Base-by-base conservation (phyloP, 208 protist genomes). In the Leishmania turanica region DNA sequence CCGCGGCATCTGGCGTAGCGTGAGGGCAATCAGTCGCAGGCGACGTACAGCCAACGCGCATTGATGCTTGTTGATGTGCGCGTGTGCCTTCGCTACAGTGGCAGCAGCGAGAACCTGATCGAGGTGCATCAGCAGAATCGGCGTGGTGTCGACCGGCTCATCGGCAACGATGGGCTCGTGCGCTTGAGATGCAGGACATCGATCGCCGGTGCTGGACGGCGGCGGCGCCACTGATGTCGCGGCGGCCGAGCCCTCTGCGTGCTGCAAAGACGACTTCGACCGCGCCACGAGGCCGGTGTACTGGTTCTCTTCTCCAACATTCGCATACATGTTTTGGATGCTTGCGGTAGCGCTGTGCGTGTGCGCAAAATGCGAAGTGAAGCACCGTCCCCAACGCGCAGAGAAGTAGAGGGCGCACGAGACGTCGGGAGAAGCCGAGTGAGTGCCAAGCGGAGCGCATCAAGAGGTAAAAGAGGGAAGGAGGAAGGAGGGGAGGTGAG, bases 11-110 rank as follows among this genome's bases (percentile, higher is more conserved):
- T 81, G 69, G 11, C 62, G 68, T 37, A 85, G 82, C 0, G 77
- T 81, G 19, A 21, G 27, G 24, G 76, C 31, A 53, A 85, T 85
- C 2, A 81, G 72, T 45, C 78, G 74, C 75, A 85, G 72, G 40
- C 82, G 82, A 27, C 82, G 82, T 17, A 58, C 66, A 40, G 72
- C 82, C 51, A 85, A 78, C 17, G 60, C 60, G 62, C 70, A 79
- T 56, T 85, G 82, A n/a, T 85, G 75, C 71, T 69, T 64, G 77
- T 85, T 81, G 69, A 85, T 77, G 51, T 56, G 82, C 45, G 19
- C 78, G 2, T 65, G 45, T 7, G 17, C 6, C 40, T 56, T 80
- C 0, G 82, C 82, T 53, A 34, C 68, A 8, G 69, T 58, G 6
- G 82, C 64, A 45, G 53, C 13, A 54, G 34, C 21, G 27, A 85